Evolutionary conservation across 208 protist genomes (phyloP).

Genomic region (Crithidia expoeki): DNA sequence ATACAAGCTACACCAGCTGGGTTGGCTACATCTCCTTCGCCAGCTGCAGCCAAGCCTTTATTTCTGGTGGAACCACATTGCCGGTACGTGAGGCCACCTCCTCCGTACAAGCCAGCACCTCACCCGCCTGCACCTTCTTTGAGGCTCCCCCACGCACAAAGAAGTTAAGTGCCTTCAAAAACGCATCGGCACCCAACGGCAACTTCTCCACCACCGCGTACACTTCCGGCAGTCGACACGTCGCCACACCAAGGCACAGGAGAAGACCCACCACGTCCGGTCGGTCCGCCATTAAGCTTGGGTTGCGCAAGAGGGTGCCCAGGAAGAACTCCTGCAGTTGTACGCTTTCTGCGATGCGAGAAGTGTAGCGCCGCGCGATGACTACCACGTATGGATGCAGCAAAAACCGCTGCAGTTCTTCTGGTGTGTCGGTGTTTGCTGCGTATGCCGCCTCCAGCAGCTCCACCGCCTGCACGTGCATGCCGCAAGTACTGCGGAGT

Average conservation of each 20-base stretch:
- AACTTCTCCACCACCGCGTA: constrained; percentile 23
- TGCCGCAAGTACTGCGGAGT: constrained; percentile 3
- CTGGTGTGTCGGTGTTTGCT: constrained; percentile 24
- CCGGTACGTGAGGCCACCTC: constrained; percentile 35
- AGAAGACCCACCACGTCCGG: constrained; percentile 25
- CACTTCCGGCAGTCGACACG: constrained; percentile 21
- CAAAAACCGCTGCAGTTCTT: constrained; percentile 36
- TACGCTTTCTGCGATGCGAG: neutral
- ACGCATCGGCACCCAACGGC: constrained; percentile 31
- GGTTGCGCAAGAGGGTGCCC: constrained; percentile 4
- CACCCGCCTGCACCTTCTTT: constrained; percentile 34
- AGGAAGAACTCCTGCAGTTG: constrained; percentile 27
- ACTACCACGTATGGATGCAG: constrained; percentile 7
- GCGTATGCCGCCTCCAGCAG: constrained; percentile 36
- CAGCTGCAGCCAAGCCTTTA: constrained; percentile 69
- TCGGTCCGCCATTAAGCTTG: neutral
- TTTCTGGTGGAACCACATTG: constrained; percentile 43
- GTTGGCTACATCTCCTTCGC: constrained; percentile 30
- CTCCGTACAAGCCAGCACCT: constrained; percentile 49
- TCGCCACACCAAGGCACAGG: constrained; percentile 11
- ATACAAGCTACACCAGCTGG: too few relatives aligned
- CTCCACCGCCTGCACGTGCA: neutral
- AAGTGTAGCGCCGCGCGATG: neutral
- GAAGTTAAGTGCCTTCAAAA: constrained; percentile 43
- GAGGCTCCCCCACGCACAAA: constrained; percentile 35